Percentiles rank a stretch among this genome's conserved stretches.
Conservation (phyloP, 768 basidiomycete species). For the Cytidiella melzeri region DNA sequence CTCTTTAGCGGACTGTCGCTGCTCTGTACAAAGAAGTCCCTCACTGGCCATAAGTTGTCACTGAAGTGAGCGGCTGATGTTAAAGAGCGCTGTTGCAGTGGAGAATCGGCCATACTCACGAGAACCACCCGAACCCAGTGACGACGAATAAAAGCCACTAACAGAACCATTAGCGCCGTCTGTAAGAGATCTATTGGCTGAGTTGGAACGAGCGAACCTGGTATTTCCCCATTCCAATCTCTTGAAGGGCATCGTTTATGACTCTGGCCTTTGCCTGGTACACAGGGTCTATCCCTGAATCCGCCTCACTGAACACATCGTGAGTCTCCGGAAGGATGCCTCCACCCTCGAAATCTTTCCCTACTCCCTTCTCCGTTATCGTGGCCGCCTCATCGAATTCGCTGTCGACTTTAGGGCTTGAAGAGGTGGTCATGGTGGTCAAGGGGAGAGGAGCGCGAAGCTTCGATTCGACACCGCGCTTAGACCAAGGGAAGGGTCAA, state of each 20-base stretch:
- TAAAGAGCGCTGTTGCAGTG: neutral
- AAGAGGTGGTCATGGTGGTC: no score
- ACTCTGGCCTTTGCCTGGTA: constrained; percentile 45
- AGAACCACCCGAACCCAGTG: constrained; percentile 71
- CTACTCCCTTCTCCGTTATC: no score
- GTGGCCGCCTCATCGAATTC: no score
- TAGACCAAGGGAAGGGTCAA: no score
- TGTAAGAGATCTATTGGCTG: no score
- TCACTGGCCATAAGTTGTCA: constrained; percentile 73
- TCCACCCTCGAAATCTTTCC: neutral
- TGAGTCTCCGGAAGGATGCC: constrained; percentile 8
- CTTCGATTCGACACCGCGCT: no score
- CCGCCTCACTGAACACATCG: constrained; percentile 31
- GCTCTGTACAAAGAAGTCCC: constrained; percentile 14
- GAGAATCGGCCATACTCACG: constrained; percentile 36
- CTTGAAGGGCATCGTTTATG: constrained; percentile 41
- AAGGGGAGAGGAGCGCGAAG: no score
- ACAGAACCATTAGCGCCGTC: neutral
- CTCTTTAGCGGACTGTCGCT: no score
- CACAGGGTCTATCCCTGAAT: constrained; percentile 33
- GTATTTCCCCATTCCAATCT: constrained; percentile 53
- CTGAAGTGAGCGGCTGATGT: constrained; percentile 26
- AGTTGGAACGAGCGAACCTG: no score
- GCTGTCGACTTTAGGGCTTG: no score
- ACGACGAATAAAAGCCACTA: constrained; percentile 61